Conservation (phyloP, 352 stramenopile genomes). For the Pythium phragmiticola region DNA sequence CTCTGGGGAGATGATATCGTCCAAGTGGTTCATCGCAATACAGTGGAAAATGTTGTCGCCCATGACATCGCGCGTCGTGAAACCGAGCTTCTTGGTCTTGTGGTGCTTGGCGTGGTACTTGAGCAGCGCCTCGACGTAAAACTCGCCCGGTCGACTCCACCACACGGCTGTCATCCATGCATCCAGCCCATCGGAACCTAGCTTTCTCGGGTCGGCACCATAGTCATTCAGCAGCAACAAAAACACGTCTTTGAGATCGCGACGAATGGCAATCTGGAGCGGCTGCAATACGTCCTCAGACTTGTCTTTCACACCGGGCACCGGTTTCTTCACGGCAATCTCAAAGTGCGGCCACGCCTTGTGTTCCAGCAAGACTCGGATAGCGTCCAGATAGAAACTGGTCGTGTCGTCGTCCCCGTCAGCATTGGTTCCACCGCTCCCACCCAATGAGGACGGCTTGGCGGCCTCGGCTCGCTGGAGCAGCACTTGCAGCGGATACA, state of each 20-base stretch:
- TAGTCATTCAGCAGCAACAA: conserved; percentile 48
- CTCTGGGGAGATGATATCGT: conserved; percentile 22
- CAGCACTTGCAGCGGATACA: conserved; percentile 62
- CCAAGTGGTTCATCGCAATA: conserved; percentile 30
- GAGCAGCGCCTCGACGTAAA: conserved; percentile 52
- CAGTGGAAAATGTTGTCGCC: conserved; percentile 69
- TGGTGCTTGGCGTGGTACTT: conserved; percentile 38
- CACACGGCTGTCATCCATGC: conserved; percentile 57
- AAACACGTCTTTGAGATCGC: conserved; percentile 44
- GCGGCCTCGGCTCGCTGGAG: conserved; percentile 34
- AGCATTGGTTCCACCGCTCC: too few species aligned
- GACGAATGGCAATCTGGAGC: conserved; percentile 57
- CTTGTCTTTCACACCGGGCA: conserved; percentile 24
- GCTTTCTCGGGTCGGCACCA: conserved; percentile 34
- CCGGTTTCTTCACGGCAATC: conserved; percentile 31
- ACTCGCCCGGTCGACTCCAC: conserved; percentile 35
- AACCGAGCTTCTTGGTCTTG: conserved; percentile 33
- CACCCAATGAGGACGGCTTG: conserved; percentile 11
- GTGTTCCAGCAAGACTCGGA: conserved; percentile 51
- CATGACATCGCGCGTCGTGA: conserved; percentile 24
- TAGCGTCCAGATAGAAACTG: conserved; percentile 47
- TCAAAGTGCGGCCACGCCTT: conserved; percentile 48
- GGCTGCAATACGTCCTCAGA: conserved; percentile 39
- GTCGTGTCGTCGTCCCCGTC: conserved; percentile 14
- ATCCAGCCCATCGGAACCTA: conserved; percentile 45